Base-by-base conservation (phyloP, 805 yeast species). In the Saccharomycodes ludwigii region DNA sequence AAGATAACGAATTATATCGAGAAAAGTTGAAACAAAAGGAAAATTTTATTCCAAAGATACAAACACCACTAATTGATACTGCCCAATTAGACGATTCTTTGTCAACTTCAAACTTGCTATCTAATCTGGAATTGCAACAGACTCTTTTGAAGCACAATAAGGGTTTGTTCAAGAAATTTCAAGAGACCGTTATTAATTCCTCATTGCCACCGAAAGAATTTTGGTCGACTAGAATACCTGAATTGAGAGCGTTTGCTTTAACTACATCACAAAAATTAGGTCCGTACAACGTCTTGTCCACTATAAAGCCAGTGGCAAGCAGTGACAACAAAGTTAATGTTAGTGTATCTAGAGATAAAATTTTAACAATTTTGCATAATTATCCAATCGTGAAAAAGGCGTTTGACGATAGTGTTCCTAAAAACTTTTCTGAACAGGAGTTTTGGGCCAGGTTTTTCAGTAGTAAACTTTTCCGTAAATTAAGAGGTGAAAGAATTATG, bases 361-460 rank as follows among this genome's bases (percentile, higher is more conserved):
- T 91, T 46, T 76, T 73, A 35, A 93, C 80, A 40, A 84, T 91
- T 15, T 86, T 91, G 50, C 82, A 76, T 31, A 94, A 88, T 37
- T 91, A 88, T 48, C 98, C 98, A 0, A 73, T 86, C 23, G 93
- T 91, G 17, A 73, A 82, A 38, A 73, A 71, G 40, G 97, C 97
- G 0, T 91, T 81, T 48, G 76, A 73, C 37, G 98, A 91, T 33
- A 76, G 76, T 36, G 98, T 91, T 4, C 98, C 97, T 1, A 76
- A 77, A 39, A 52, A 54, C 29, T 65, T 91, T 32, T 68, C 72
- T 29, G 97, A 91, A 51, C 86, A 88, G 25, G 94, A 81, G 48
- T 91, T 91, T 46, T 91, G 98, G 98, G 83, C 94, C 8, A 63
- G 96, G 39, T 91, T 91, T 47, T 91, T 91, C 64, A 76, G 83